These are phyloP conservation scores for Phytophthora multivora DNA, from an alignment of 352 stramenopile genomes.

Conservation along the genomic window DNA sequence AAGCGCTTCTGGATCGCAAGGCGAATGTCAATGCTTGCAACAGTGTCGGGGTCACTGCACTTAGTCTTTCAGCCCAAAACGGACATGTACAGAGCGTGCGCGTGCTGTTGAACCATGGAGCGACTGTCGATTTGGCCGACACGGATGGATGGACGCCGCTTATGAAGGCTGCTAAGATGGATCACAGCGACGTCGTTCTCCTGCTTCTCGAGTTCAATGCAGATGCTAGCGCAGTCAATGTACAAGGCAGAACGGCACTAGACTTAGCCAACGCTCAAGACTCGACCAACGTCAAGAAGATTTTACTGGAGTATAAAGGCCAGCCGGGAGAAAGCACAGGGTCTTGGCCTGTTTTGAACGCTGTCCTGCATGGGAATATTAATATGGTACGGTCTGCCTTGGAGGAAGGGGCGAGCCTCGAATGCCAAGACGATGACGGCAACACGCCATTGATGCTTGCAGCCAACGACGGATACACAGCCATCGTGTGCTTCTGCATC, in stretches of 20 bases:
- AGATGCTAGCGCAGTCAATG: background rate
- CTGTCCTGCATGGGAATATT: background rate
- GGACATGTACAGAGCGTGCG: background rate
- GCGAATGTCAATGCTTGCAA: slow-evolving; percentile 1
- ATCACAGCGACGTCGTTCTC: background rate
- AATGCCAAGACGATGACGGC: background rate
- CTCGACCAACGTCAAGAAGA: background rate
- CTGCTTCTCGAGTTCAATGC: background rate
- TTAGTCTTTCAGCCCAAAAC: background rate
- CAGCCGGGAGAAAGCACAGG: background rate
- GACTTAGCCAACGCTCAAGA: background rate
- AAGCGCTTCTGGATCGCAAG: background rate
- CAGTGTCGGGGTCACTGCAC: background rate
- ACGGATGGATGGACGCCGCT: background rate
- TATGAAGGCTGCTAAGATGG: background rate
- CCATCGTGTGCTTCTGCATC: background rate
- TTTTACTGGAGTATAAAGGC: background rate
- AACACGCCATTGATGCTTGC: background rate
- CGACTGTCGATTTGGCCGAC: background rate
- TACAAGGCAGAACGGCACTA: background rate
- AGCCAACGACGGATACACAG: background rate
- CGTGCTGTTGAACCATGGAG: background rate
- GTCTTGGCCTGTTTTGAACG: background rate
- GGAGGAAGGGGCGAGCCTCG: background rate
- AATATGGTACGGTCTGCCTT: background rate